Conservation (phyloP, 108 stramenopile genomes). For the Stephanodiscus minutulus region DNA sequence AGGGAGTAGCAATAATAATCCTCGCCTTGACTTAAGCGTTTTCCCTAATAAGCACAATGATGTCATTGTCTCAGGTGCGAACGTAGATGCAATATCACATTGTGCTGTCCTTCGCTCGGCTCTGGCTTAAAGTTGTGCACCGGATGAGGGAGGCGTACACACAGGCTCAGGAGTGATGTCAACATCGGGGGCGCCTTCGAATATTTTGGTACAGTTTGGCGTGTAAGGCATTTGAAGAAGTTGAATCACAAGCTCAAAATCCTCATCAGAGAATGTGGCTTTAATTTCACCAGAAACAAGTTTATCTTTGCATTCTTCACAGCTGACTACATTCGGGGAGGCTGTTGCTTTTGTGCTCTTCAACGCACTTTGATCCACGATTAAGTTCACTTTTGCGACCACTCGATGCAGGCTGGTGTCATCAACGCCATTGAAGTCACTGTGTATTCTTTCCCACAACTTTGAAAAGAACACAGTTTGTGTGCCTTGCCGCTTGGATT, state of each 20-base stretch:
- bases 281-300: not conserved
- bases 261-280: constrained; percentile 13
- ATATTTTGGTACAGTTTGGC: constrained; percentile 11
- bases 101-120: too few relatives aligned
- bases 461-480: constrained; percentile 30
- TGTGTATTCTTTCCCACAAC: constrained; percentile 39
- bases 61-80: too few relatives aligned
- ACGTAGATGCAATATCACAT: too few relatives aligned
- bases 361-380: constrained; percentile 15
- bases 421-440: constrained; percentile 26
- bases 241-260: constrained; percentile 31
- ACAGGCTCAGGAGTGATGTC: constrained; percentile 20
- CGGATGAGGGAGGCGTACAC: not conserved
- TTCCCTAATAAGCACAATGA: too few relatives aligned
- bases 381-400: not conserved
- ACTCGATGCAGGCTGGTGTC: not conserved
- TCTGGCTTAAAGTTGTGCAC: too few relatives aligned
- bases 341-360: constrained; percentile 8
- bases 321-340: constrained; percentile 8
- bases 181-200: constrained; percentile 7
- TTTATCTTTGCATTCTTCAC: constrained; percentile 16
- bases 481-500: constrained; percentile 15
- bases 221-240: constrained; percentile 27
- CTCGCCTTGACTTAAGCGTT: not conserved
- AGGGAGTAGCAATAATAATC: too few relatives aligned